Percentiles rank a stretch among this genome's conserved stretches.
These are phyloP conservation scores for Paraconiothyrium sp. DNA, from an alignment of 2,329 filamentous ascomycete genomes.

Conservation along the genomic window DNA sequence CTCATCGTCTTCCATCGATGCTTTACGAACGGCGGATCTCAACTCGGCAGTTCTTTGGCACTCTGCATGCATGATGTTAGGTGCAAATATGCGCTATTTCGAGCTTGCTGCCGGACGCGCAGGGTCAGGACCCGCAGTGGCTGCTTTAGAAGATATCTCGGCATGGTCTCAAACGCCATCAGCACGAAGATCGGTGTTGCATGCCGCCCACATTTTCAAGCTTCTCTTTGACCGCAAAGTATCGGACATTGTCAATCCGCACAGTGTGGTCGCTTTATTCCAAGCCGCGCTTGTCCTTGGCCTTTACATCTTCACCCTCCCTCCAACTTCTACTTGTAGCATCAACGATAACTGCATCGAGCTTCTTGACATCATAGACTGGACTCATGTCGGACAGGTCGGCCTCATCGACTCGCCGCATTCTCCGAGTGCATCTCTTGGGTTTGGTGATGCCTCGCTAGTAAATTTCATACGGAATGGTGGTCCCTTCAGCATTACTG, in stretches of 20 bases:
- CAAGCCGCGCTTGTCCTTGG: constrained; percentile 62
- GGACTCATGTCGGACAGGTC: constrained; percentile 57
- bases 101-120: constrained; percentile 62
- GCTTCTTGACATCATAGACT: constrained; percentile 61
- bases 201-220: constrained; percentile 63
- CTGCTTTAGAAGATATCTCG: constrained; percentile 61
- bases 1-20: constrained; percentile 53
- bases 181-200: constrained; percentile 60
- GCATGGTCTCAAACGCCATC: constrained; percentile 62
- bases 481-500: constrained; percentile 59
- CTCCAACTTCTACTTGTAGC: constrained; percentile 41
- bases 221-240: constrained; percentile 62
- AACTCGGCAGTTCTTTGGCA: constrained; percentile 64
- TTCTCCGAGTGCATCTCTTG: constrained; percentile 24
- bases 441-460: constrained; percentile 43
- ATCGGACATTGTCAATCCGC: constrained; percentile 62
- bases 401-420: constrained; percentile 53
- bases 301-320: constrained; percentile 62
- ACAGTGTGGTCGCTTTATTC: constrained; percentile 61
- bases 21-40: constrained; percentile 56
- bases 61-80: constrained; percentile 62
- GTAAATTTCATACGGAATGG: constrained; percentile 60
- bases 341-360: constrained; percentile 52
- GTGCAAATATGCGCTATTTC: constrained; percentile 63
- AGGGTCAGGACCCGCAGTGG: constrained; percentile 57